Evolutionary conservation across 129 eudicot species (phyloP), one percentile per base, ranked within the genome.

Genomic region (Pulicaria dysenterica): DNA sequence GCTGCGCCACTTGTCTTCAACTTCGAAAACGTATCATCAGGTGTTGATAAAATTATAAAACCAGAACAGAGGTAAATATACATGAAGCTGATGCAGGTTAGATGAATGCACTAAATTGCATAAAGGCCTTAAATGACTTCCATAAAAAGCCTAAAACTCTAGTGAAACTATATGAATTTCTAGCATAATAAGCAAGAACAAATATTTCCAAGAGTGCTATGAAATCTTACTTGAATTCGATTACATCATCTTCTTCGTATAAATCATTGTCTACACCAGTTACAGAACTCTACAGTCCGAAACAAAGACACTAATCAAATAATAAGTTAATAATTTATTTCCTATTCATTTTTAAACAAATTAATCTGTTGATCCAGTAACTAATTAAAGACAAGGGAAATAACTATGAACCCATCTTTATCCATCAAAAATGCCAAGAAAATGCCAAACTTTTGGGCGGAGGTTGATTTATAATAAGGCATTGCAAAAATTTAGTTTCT

Each of bases 201-300:
- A 37, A 38, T 49, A 39, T 10, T 31, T 51, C 46, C 4, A 55
- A 46, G 47, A 15, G 55, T 19, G 6, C 3, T 49, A 36, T 3
- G 46, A 58, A 37, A 57, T 60, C 88, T 82, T 89, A 89, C 92
- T 80, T 86, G 90, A 75, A 74, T 19, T 77, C 85, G 71, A 74
- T 67, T 34, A 48, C 74, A 74, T 78, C 88, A 77, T 82, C 83
- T 81, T 84, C 83, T 43, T 54, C 43, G 66, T 74, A 42, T 72
- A 83, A 84, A 59, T 73, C 69, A 71, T 58, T 17, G 57, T 69
- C 78, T 58, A 80, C 83, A 61, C 49, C 67, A 47, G 58, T 70
- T 44, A 64, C 70, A 43, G 61, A 63, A 44, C 60, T 41, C 70
- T 84, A 86, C 65, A 45, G 54, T 74, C 69, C 80, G 31, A 64